Evolutionary conservation across 2,329 filamentous ascomycete species (phyloP).

Genomic region (Corinectria fuckeliana): DNA sequence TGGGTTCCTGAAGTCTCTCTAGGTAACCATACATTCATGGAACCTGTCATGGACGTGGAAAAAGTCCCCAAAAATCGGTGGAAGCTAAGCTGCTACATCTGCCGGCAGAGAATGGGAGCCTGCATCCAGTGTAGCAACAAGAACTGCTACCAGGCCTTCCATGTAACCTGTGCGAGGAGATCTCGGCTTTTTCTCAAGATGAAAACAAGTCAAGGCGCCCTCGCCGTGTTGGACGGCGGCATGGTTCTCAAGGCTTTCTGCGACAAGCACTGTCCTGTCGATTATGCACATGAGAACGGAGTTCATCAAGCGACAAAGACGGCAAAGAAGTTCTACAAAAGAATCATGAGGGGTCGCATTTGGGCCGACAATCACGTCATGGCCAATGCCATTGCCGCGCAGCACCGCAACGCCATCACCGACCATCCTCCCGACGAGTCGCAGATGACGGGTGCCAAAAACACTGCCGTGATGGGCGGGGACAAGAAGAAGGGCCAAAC

Average conservation of each 20-base stretch:
- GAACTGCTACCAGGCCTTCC: conserved; percentile 94
- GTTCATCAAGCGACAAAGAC: conserved; percentile 81
- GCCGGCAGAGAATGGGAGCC: conserved; percentile 95
- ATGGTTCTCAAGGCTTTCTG: conserved; percentile 93
- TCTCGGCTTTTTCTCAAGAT: conserved; percentile 92
- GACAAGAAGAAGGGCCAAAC: conserved; percentile 71
- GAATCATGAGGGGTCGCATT: conserved; percentile 84
- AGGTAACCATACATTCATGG: conserved; percentile 96
- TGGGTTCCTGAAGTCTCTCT: conserved; percentile 98
- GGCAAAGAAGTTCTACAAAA: conserved; percentile 88
- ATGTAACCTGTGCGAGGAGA: conserved; percentile 91
- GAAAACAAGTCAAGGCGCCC: conserved; percentile 86
- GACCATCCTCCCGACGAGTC: conserved; percentile 80
- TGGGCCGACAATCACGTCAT: conserved; percentile 92
- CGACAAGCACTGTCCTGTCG: conserved; percentile 89
- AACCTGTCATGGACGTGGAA: conserved; percentile 96
- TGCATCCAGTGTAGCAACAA: conserved; percentile 99
- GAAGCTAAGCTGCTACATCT: conserved; percentile 95
- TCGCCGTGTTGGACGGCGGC: conserved; percentile 78
- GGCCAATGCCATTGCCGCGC: conserved; percentile 80
- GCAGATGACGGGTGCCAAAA: conserved; percentile 82
- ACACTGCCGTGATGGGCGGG: conserved; percentile 75
- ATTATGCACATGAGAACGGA: conserved; percentile 86
- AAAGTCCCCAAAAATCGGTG: conserved; percentile 95
- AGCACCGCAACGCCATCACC: conserved; percentile 67